Evolutionary conservation across 768 basidiomycete species (phyloP), one percentile per base, ranked within the genome.

Genomic region (Pisolithus microcarpus): DNA sequence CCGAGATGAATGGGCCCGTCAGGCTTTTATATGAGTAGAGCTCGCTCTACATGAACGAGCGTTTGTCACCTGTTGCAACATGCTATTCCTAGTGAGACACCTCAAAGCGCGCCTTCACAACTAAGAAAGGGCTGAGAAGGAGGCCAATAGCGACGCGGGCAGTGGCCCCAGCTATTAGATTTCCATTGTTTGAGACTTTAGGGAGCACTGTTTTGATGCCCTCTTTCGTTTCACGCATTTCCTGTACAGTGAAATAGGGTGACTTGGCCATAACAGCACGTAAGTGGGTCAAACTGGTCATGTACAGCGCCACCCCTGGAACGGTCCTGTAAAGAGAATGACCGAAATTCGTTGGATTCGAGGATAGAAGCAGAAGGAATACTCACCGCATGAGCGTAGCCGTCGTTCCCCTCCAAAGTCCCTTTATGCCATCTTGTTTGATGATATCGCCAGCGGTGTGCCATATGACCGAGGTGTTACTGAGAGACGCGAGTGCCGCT

Each of bases 81-180:
- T 39, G 23, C 4, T 3, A 26, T 30, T 11, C 21, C 16, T n/a
- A n/a, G 7, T 19, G 9, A 61, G 26, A 38, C 36, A 86, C 93
- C 81, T 97, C 94, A 57, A 85, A 94, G 19, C 92, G 81, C 21
- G 91, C 89, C 70, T 97, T 97, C 43, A 96, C 70, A 15, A 97
- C 82, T 5, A 93, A 85, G 57, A 96, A 82, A 0, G 94, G 94
- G 63, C 94, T 97, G 53, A 97, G 62, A 2, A 92, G 51, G 58
- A 94, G 81, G 1, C 94, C 93, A 2, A 95, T 86, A 0, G 70
- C 74, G 10, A 91, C 80, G 53, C 94, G 81, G 1, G 87, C 80
- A 1, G 85, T 79, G 0, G 91, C 92, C 3, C 94, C 94, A 0
- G 93, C 84, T 15, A 94, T 51, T 0, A 96, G 74, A 65, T 97